Conservation (phyloP, 495 filamentous ascomycete genomes). For the Bacidia gigantensis region DNA sequence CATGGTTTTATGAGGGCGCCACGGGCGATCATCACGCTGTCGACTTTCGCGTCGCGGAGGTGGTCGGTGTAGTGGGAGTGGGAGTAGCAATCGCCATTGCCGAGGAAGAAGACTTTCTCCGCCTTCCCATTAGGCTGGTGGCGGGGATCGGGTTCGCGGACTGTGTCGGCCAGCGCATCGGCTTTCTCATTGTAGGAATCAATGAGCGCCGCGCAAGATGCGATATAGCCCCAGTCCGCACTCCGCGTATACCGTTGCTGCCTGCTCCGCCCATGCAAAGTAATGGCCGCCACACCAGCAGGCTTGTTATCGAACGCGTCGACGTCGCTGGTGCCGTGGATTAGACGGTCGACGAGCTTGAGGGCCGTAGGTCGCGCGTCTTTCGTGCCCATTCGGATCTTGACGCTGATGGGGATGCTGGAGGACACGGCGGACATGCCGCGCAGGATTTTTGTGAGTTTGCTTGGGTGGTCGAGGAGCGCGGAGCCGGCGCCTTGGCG, state of each 20-base stretch:
- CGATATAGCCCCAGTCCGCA: constrained; percentile 89
- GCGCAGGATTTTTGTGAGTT: constrained; percentile 79
- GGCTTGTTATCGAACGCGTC: constrained; percentile 46
- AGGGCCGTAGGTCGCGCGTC: constrained; percentile 66
- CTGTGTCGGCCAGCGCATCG: constrained; percentile 56
- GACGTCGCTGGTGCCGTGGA: constrained; percentile 59
- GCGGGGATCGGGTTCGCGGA: constrained; percentile 55
- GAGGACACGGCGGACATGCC: constrained; percentile 89
- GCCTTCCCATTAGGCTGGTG: constrained; percentile 31
- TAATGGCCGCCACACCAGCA: constrained; percentile 78
- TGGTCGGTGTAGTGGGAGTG: constrained; percentile 76
- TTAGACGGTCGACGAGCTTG: constrained; percentile 69
- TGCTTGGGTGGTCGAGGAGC: constrained; percentile 69
- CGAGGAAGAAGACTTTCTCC: constrained; percentile 66
- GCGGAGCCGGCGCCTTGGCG: constrained; percentile 81
- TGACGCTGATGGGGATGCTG: constrained; percentile 79
- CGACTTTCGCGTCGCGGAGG: constrained; percentile 61
- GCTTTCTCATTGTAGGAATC: constrained; percentile 55
- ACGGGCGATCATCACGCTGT: constrained; percentile 81
- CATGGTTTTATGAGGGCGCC: constrained; percentile 76
- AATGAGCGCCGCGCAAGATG: constrained; percentile 75
- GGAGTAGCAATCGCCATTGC: constrained; percentile 93
- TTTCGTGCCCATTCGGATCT: constrained; percentile 84
- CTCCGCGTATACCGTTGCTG: constrained; percentile 84
- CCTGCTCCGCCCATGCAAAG: constrained; percentile 80